Evolutionary conservation across 192 early-diverging fungal genomes (phyloP).

Genomic region (Coemansia sp.): DNA sequence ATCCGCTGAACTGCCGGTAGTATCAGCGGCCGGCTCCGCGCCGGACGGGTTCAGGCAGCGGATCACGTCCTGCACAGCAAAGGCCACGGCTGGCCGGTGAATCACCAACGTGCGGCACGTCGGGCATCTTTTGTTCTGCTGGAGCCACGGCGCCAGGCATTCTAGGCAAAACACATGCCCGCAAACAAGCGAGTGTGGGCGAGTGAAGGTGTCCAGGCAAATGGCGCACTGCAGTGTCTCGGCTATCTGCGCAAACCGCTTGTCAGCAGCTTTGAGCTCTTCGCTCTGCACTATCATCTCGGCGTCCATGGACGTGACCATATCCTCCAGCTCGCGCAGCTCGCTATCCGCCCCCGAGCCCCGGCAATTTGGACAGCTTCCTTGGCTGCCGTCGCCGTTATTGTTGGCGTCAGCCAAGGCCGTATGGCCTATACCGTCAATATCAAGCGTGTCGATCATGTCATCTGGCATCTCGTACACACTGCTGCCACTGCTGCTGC

Average conservation of each 20-base stretch:
- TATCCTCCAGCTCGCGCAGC: slow-evolving; percentile 4
- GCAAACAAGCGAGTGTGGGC: slow-evolving; percentile 37
- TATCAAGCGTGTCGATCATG: neutral
- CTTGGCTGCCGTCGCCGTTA: neutral
- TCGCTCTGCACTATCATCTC: slow-evolving; percentile 21
- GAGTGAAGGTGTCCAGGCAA: slow-evolving; percentile 31
- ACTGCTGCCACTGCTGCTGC: slow-evolving; percentile 2
- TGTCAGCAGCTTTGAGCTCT: slow-evolving; percentile 8
- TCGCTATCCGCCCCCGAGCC: neutral
- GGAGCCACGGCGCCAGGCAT: slow-evolving; percentile 39
- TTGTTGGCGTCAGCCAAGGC: neutral
- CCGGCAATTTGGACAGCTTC: neutral
- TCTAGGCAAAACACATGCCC: slow-evolving; percentile 43
- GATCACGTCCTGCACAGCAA: slow-evolving; percentile 19
- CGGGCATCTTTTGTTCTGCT: slow-evolving; percentile 26
- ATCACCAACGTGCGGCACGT: slow-evolving; percentile 24
- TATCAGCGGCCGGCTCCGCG: neutral
- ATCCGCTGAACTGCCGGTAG: no score
- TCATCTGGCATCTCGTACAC: slow-evolving; percentile 9
- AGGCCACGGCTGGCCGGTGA: slow-evolving; percentile 20
- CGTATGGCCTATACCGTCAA: neutral
- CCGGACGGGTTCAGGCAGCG: slow-evolving; percentile 1
- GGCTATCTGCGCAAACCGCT: slow-evolving; percentile 3
- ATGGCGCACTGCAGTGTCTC: slow-evolving; percentile 36
- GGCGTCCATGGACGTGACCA: slow-evolving; percentile 10